Conservation (phyloP, 768 basidiomycete species). For the Kondoa subrosea region DNA sequence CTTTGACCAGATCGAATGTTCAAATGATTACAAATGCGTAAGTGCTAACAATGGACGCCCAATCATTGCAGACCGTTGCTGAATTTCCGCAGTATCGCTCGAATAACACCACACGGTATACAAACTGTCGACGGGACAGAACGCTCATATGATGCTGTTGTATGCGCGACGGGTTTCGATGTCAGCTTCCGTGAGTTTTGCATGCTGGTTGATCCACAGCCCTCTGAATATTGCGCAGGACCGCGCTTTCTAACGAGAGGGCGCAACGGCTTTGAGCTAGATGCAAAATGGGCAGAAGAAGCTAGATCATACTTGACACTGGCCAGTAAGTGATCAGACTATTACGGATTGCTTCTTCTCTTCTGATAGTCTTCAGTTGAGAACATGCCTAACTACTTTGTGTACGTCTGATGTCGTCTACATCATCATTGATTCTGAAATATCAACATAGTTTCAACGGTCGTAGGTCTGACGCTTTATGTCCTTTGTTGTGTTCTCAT, state of each 20-base stretch:
- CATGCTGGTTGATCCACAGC: background rate
- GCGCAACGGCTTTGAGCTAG: constrained; percentile 13
- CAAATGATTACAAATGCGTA: constrained; percentile 14
- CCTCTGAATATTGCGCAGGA: too few species aligned
- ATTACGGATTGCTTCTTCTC: background rate
- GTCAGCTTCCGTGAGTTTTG: constrained; percentile 3
- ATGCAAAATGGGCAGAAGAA: constrained; percentile 12
- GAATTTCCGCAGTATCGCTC: constrained; percentile 6
- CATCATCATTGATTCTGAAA: background rate
- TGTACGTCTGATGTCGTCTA: background rate
- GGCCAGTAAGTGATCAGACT: background rate
- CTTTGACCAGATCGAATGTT: constrained; percentile 12
- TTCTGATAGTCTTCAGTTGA: background rate
- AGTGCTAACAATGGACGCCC: background rate
- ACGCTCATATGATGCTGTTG: constrained; percentile 18
- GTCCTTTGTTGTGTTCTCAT: background rate
- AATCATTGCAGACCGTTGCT: background rate
- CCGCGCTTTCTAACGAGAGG: constrained; percentile 10
- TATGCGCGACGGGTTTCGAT: constrained; percentile 25
- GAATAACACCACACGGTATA: constrained; percentile 14
- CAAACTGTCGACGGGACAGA: constrained; percentile 14
- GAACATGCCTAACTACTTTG: background rate
- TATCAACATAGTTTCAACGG: background rate
- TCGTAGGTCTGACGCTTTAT: background rate
- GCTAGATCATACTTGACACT: constrained; percentile 17